Conservation (phyloP, 306 rosid species). For the Citrullus mucosospermus region DNA sequence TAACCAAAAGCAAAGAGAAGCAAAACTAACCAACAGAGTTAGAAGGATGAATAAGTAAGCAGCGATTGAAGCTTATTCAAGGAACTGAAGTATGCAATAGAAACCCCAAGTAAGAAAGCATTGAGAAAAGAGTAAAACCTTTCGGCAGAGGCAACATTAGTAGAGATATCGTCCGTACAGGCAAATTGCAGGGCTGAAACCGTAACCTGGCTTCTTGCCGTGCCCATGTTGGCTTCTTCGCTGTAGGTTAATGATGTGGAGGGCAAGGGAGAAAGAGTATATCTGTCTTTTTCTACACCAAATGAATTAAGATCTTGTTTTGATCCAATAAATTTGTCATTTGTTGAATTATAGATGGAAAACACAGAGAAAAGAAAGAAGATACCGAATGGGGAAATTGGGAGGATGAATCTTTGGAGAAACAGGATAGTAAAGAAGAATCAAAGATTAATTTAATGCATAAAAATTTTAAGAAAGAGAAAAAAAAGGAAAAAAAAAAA, state of each 20-base stretch:
- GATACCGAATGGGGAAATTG: too few species aligned
- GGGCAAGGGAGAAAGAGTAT: not conserved
- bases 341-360: too few species aligned
- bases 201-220: slow-evolving; percentile 29
- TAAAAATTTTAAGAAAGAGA: too few species aligned
- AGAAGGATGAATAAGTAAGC: not conserved
- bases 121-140: slow-evolving; percentile 24
- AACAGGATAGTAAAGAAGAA: too few species aligned
- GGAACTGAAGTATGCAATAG: not conserved
- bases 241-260: not conserved
- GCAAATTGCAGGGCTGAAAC: slow-evolving; percentile 85
- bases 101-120: not conserved
- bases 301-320: not conserved
- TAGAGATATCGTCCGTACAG: slow-evolving; percentile 60
- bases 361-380: too few species aligned
- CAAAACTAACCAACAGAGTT: not conserved
- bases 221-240: slow-evolving; percentile 25
- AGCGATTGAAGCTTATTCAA: not conserved
- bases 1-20: not conserved
- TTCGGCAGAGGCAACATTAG: slow-evolving; percentile 66
- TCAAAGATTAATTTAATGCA: too few species aligned
- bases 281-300: not conserved
- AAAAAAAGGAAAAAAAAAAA: too few species aligned
- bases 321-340: too few species aligned
- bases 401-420: too few species aligned